Evolutionary conservation across 1,139 yeast species (phyloP), one percentile per base, ranked within the genome.

Genomic region (Taphrina deformans): DNA sequence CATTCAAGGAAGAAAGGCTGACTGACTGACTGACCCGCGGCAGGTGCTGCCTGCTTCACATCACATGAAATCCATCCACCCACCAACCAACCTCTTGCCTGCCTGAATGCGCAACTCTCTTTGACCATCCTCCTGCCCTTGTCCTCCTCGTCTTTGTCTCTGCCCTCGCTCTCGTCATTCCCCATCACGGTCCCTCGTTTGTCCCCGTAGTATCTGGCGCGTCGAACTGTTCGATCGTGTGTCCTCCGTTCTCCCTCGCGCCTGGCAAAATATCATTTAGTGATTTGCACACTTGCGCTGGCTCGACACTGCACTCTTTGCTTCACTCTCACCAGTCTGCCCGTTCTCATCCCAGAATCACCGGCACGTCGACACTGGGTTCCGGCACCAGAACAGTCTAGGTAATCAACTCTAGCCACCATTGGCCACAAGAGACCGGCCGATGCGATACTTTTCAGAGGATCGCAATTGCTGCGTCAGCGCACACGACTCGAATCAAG

Each of bases 401-500:
- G n/a, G n/a, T n/a, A n/a, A n/a, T n/a, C n/a, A n/a, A n/a, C n/a
- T n/a, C n/a, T n/a, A n/a, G n/a, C n/a, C n/a, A n/a, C n/a, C n/a
- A n/a, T n/a, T n/a, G n/a, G n/a, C n/a, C n/a, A n/a, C n/a, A n/a
- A n/a, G n/a, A n/a, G 23, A 18, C 45, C n/a, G 45, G 26, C 12
- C n/a, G 27, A 51, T 51, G 55, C 29, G 55, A 33, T 58, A 58
- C 62, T 23, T 21, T 52, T 58, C 62, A 26, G 23, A n/a, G 24
- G 62, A 58, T 35, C 46, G 55, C 35, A 58, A 58, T 16, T 45
- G 51, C 31, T 41, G 51, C 27, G 26, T 55, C 48, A 44, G 27
- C 27, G 27, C 18, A 31, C 38, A 16, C 26, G 48, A 38, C 23
- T 21, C 59, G 33, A 18, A 21, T 40, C 23, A 27, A 38, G 9